Conservation (phyloP, 306 rosid genomes). For the Mimosa pudica region DNA sequence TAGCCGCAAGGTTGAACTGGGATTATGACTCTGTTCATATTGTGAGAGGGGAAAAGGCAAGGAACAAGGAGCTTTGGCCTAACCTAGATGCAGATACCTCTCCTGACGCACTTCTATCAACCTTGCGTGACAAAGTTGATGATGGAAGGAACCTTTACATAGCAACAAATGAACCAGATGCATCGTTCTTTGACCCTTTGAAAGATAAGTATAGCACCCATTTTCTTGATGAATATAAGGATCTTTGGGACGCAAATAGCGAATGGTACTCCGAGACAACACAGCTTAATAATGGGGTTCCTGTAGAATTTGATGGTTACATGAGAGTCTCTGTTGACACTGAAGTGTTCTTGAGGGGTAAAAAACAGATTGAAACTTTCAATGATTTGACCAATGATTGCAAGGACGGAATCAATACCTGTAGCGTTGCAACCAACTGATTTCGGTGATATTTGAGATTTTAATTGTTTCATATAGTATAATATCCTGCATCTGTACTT, state of each 20-base stretch:
- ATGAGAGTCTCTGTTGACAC: constrained; percentile 96
- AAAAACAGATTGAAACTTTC: constrained; percentile 93
- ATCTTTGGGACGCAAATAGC: constrained; percentile 82
- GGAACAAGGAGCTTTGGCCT: constrained; percentile 93
- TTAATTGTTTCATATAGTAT: constrained; percentile 38
- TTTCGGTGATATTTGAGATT: constrained; percentile 39
- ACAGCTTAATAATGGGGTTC: constrained; percentile 64
- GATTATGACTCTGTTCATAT: constrained; percentile 91
- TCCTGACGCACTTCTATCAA: constrained; percentile 73
- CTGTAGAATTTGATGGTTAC: constrained; percentile 94
- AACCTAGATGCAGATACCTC: constrained; percentile 89
- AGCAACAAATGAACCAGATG: constrained; percentile 80
- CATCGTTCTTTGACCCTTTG: constrained; percentile 76
- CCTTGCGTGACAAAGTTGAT: constrained; percentile 70
- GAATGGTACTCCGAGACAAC: constrained; percentile 85
- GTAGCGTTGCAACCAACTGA: constrained; percentile 67
- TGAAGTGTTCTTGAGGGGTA: constrained; percentile 96
- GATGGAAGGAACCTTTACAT: constrained; percentile 87
- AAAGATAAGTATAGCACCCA: constrained; percentile 87
- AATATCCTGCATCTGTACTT: constrained; percentile 43
- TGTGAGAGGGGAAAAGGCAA: constrained; percentile 93
- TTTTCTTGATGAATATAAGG: constrained; percentile 89
- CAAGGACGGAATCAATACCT: constrained; percentile 92
- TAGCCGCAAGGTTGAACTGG: constrained; percentile 85
- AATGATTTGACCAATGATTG: constrained; percentile 92